These are phyloP conservation scores for Syzygium malaccense DNA, from an alignment of 441 rosid species.

Conservation along the genomic window DNA sequence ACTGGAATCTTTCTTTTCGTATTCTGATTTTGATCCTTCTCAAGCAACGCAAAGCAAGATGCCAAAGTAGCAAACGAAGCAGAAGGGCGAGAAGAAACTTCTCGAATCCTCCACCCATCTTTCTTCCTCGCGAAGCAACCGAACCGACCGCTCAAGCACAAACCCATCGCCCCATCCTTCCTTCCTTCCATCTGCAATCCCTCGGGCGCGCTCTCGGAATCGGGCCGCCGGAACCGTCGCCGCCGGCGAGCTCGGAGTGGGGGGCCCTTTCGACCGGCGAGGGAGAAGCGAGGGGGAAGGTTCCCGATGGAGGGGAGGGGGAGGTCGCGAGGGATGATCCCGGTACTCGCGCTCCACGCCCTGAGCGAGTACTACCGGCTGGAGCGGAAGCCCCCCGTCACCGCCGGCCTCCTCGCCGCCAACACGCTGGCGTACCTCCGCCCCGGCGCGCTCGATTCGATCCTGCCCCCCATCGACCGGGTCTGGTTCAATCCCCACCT, in stretches of 20 bases:
- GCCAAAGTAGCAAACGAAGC: neutral
- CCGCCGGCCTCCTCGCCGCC: slow-evolving; percentile 71
- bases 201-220: neutral
- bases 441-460: slow-evolving; percentile 45
- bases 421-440: slow-evolving; percentile 65
- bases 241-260: neutral
- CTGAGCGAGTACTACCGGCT: slow-evolving; percentile 61
- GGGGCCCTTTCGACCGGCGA: too few relatives aligned
- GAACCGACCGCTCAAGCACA: neutral
- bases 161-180: neutral
- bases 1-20: neutral
- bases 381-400: slow-evolving; percentile 90
- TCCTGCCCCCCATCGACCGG: slow-evolving; percentile 58
- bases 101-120: neutral
- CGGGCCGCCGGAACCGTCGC: neutral
- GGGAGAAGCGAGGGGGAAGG: neutral
- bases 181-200: neutral
- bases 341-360: slow-evolving; percentile 66
- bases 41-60: neutral
- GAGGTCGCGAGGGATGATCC: slow-evolving; percentile 57
- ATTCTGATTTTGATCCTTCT: neutral
- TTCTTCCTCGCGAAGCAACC: neutral
- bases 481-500: slow-evolving; percentile 89
- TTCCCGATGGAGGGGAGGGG: slow-evolving; percentile 28
- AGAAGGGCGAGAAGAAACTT: neutral